These are phyloP conservation scores for Pichia sp. DNA, from an alignment of 1,139 yeast species.

Conservation along the genomic window DNA sequence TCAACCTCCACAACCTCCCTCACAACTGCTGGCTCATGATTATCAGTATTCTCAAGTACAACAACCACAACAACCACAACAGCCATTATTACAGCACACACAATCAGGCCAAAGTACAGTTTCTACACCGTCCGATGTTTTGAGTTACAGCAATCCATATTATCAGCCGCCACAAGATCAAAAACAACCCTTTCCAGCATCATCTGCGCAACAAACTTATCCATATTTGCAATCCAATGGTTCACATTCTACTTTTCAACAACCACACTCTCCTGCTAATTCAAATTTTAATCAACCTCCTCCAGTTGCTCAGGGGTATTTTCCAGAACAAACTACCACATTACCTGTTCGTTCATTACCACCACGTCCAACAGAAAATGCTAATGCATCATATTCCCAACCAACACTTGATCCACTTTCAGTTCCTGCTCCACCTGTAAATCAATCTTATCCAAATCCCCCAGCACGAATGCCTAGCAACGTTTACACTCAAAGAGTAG, in stretches of 20 bases:
- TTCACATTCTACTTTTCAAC: no score
- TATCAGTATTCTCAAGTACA: neutral
- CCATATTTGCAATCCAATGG: no score
- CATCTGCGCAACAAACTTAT: neutral
- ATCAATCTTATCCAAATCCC: neutral
- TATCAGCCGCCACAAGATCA: slow-evolving; percentile 4
- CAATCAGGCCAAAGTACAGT: neutral
- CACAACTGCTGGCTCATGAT: neutral
- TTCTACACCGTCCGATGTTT: slow-evolving; percentile 2
- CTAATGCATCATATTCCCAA: neutral
- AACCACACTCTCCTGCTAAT: neutral
- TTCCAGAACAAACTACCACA: no score
- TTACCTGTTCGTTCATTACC: neutral
- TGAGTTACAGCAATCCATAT: slow-evolving; percentile 3
- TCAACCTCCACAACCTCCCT: neutral
- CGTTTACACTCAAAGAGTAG: no score
- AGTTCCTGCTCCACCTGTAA: neutral
- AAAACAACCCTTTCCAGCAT: neutral
- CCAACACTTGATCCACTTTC: neutral
- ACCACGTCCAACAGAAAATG: neutral
- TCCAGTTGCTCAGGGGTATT: neutral
- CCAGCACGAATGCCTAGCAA: no score
- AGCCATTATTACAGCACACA: neutral
- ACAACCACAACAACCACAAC: slow-evolving; percentile 2
- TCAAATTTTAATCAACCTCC: neutral